phyloP scores from a whole-genome alignment of 139 green algal species.

The Spirogloea muscicola region DNA sequence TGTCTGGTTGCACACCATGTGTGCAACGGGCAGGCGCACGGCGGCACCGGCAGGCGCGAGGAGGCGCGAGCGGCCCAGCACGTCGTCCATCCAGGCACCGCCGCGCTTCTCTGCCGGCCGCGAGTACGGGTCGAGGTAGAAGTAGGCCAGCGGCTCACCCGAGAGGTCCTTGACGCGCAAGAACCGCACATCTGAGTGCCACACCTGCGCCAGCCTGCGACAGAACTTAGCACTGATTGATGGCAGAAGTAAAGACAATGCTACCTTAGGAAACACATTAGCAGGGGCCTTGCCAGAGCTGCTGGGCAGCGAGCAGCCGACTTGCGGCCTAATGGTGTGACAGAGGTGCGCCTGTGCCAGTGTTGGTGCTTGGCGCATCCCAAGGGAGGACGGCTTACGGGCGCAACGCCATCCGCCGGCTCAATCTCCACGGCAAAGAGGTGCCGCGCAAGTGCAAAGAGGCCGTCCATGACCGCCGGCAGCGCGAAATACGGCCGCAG shows the following conservation, averaged over 20 bases:
- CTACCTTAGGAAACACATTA: no score
- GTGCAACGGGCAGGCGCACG: slow-evolving; percentile 84
- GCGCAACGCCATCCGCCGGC: slow-evolving; percentile 73
- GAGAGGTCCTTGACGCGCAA: slow-evolving; percentile 64
- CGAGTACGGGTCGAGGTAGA: slow-evolving; percentile 92
- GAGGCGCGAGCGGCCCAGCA: slow-evolving; percentile 57
- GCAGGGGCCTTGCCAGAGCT: no score
- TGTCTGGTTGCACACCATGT: slow-evolving; percentile 96
- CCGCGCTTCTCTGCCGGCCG: slow-evolving; percentile 90
- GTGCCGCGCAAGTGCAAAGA: slow-evolving; percentile 79
- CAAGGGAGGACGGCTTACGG: slow-evolving; percentile 38
- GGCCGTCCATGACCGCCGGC: slow-evolving; percentile 73
- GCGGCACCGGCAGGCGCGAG: slow-evolving; percentile 46
- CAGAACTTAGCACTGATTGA: no score
- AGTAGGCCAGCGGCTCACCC: slow-evolving; percentile 77
- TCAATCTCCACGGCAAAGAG: slow-evolving; percentile 86
- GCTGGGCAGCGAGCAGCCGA: no score
- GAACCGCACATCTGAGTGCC: slow-evolving; percentile 88
- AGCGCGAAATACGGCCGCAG: slow-evolving; percentile 82
- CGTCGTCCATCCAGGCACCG: slow-evolving; percentile 93
- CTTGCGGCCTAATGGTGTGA: no score
- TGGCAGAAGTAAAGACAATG: no score
- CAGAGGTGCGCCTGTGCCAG: no score
- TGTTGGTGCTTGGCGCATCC: no score
- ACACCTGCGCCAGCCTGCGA: no score